Base-by-base conservation (phyloP, 768 basidiomycete genomes). In the Pisolithus albus region DNA sequence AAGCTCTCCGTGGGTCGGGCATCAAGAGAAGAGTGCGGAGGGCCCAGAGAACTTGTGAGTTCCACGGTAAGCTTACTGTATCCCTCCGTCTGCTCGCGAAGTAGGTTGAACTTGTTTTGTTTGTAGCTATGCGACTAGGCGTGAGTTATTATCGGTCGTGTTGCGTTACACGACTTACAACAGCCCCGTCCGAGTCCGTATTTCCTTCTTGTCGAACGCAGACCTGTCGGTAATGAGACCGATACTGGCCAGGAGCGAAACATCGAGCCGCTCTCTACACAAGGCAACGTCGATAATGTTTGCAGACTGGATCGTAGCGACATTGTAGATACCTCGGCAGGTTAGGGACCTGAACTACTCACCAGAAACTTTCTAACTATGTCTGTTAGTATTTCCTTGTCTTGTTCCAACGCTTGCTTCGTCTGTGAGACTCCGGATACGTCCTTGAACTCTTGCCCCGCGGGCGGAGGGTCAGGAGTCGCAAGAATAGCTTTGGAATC, bases 31-130 rank as follows among this genome's bases (percentile, higher is more conserved):
- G 82, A 82, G 67, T 93, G 88, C 7, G 89, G 71, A 21, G 83
- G 82, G 1, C 89, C 90, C 46, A 93, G 70, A 60, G 78, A 80
- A 56, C 83, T 83, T 10, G 83, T 82, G 37, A 99, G 73, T 61
- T 98, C 91, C 9, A 86, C 81, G 24, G 86, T 81, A 30, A 98
- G 81, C 67, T 94, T 93, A 65, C 91, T 91, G 72, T 92, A 99
- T 7, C 96, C 96, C 72, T 98, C 95, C 1, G 93, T 93, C 61
- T 96, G 91, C 71, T 99, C 96, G 36, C 96, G 86, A 15, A 97
- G 80, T 37, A 99, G 80, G 64, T 98, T 99, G 75, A 94, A 95
- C 70, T 98, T 99, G 72, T 92, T 92, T 68, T 99, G 95, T 68
- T 92, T 93, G 74, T 93, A 95, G 65, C 91, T 94, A 63, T n/a